These are phyloP conservation scores for Apiotrichum gamsii DNA, from an alignment of 1,284 basidiomycete genomes.

Conservation along the genomic window DNA sequence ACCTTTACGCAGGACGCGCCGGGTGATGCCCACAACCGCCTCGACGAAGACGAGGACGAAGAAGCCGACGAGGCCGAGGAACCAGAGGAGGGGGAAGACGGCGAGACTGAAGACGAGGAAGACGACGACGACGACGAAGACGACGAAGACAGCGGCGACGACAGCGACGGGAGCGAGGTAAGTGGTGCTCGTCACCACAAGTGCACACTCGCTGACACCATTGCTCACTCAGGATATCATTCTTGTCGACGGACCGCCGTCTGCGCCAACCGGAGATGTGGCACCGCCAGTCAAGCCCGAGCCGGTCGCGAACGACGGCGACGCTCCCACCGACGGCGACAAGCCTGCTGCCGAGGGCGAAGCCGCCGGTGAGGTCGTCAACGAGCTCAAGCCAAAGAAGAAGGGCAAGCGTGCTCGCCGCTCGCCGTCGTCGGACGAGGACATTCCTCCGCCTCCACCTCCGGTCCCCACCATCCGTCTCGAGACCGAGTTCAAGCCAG, in stretches of 20 bases:
- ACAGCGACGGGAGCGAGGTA: conserved; percentile 18
- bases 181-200: conserved; percentile 10
- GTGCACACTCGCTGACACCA: conserved; percentile 3
- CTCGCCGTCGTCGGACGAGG: conserved; percentile 34
- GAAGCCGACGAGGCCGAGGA: conserved; percentile 33
- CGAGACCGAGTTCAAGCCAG: conserved; percentile 14
- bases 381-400: conserved; percentile 28
- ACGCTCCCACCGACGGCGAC: conserved; percentile 1
- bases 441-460: conserved; percentile 38
- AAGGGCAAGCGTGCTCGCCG: conserved; percentile 25
- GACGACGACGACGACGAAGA: conserved; percentile 19
- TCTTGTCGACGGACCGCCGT: conserved; percentile 11
- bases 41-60: conserved; percentile 41
- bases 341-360: neutral
- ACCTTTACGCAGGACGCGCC: conserved; percentile 52
- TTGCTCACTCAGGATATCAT: conserved; percentile 12
- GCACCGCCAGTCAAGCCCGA: conserved; percentile 13
- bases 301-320: conserved; percentile 3
- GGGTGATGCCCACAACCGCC: conserved; percentile 52
- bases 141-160: conserved; percentile 18
- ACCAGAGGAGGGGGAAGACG: conserved; percentile 22
- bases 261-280: conserved; percentile 5
- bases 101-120: conserved; percentile 22
- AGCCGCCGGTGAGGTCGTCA: conserved; percentile 9
- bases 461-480: conserved; percentile 42